Base-by-base conservation (phyloP, 441 rosid genomes). In the Pelargonium australe region DNA sequence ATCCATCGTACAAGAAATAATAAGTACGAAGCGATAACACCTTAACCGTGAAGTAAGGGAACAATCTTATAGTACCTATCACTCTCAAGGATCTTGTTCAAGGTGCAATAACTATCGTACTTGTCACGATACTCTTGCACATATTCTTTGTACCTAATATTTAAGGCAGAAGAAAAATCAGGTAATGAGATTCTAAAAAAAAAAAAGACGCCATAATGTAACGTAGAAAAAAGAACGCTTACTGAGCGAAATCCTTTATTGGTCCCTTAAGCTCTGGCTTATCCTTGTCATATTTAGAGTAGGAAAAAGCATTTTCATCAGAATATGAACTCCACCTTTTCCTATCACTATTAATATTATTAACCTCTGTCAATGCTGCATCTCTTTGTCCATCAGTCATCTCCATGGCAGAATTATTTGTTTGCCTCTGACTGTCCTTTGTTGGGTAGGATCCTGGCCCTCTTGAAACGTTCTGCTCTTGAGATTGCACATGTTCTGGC, bases 91-190 rank as follows among this genome's bases (percentile, higher is more conserved):
- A 77, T 79, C 81, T 82, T 87, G 86, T 89, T 83, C 79, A 95
- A 70, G 49, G 95, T 83, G 81, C 78, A 68, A 82, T 95, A 95
- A 76, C 81, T 75, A 43, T 85, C 93, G 60, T 90, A 90, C 80
- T 95, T 95, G 64, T 95, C 96, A 72, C 64, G 73, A 75, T 76
- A 95, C 80, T 95, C 99, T 77, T 85, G 85, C 82, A 87, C 66
- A 67, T 87, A 95, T 71, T 92, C 96, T 76, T 80, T 77, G 75
- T 89, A 92, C 91, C 99, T 95, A 79, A 70, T 64, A 85, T 23
- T 12, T 68, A 51, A 68, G 75, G 31, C 8, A 70, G 11, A 64
- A 44, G 64, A 58, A 70, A 64, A 64, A 45, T 67, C 53, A 44
- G 45, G 28, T 41, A 25, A 67, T 34, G 11, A 37, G 8, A 44